Conservation (phyloP, 148 eudicot genomes). For the Persicaria tinctoria region DNA sequence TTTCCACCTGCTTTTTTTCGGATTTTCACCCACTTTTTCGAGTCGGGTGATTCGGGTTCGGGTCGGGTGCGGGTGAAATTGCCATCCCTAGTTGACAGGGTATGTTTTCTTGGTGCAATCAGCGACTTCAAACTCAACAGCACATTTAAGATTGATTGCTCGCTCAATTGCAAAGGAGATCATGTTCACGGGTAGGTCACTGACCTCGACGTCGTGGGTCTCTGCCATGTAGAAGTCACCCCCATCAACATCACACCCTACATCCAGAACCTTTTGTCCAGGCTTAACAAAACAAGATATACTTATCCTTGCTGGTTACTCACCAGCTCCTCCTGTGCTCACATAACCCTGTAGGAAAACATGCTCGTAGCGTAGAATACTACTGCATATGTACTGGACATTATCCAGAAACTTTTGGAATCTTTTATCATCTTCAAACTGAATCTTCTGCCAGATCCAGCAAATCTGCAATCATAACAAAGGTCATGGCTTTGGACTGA, state of each 20-base stretch:
- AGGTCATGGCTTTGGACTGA: neutral
- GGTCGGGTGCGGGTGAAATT: too few relatives aligned
- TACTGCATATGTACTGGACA: conserved; percentile 78
- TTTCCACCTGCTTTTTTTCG: too few relatives aligned
- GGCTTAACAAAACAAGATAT: conserved; percentile 23
- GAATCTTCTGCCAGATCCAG: conserved; percentile 94
- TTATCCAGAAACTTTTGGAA: conserved; percentile 90
- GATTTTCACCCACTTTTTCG: too few relatives aligned
- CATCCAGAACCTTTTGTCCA: conserved; percentile 93
- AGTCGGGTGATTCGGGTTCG: too few relatives aligned
- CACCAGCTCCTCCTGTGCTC: conserved; percentile 98
- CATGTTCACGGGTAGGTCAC: conserved; percentile 93
- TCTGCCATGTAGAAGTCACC: conserved; percentile 99
- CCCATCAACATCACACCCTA: conserved; percentile 99
- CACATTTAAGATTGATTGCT: conserved; percentile 75
- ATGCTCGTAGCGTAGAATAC: conserved; percentile 88
- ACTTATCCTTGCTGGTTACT: neutral
- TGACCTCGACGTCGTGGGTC: conserved; percentile 78
- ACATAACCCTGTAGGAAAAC: conserved; percentile 92
- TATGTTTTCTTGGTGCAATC: conserved; percentile 93
- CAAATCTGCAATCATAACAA: conserved; percentile 57
- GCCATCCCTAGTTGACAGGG: conserved; percentile 31
- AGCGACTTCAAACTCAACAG: conserved; percentile 97
- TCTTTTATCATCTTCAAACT: conserved; percentile 65
- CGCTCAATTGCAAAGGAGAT: conserved; percentile 89